phyloP scores from a whole-genome alignment of 2,329 filamentous ascomycete genomes.

The Alternaria burnsii region DNA sequence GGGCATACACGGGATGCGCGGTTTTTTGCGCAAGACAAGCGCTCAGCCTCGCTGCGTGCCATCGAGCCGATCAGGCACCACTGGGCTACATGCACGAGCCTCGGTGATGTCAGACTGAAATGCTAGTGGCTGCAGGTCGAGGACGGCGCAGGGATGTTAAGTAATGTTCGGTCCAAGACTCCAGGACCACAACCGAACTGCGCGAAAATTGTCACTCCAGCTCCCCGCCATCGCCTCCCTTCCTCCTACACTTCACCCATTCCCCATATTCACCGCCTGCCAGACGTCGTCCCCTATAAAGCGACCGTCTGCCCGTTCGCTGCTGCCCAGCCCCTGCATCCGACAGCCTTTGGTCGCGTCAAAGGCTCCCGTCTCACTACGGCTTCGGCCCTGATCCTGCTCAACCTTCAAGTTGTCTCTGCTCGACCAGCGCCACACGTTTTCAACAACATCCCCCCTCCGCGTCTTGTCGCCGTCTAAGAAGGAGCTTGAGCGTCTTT shows the following conservation, averaged over 20 bases:
- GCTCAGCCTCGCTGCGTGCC: conserved; percentile 17
- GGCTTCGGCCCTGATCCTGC: conserved; percentile 54
- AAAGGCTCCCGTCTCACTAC: conserved; percentile 56
- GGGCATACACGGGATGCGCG: conserved; percentile 12
- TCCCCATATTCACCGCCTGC: conserved; percentile 17
- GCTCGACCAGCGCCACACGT: conserved; percentile 57
- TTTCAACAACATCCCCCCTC: conserved; percentile 60
- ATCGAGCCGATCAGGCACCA: conserved; percentile 17
- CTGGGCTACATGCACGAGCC: conserved; percentile 6
- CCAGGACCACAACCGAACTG: conserved; percentile 25
- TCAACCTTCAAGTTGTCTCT: conserved; percentile 59
- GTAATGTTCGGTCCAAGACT: conserved; percentile 18
- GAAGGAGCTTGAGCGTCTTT: conserved; percentile 51
- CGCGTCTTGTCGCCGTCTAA: conserved; percentile 48
- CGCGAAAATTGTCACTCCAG: conserved; percentile 36
- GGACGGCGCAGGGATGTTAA: conserved; percentile 21
- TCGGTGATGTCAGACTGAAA: conserved; percentile 15
- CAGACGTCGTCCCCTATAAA: conserved; percentile 17
- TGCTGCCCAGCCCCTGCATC: conserved; percentile 12
- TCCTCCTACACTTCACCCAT: conserved; percentile 16
- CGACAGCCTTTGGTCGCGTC: conserved; percentile 53
- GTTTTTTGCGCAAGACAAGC: conserved; percentile 11
- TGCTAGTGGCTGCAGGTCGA: conserved; percentile 19
- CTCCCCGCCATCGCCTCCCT: conserved; percentile 26
- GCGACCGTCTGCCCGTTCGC: conserved; percentile 20